phyloP scores from a whole-genome alignment of 2,329 filamentous ascomycete species.

The Trematosphaeria pertusa region DNA sequence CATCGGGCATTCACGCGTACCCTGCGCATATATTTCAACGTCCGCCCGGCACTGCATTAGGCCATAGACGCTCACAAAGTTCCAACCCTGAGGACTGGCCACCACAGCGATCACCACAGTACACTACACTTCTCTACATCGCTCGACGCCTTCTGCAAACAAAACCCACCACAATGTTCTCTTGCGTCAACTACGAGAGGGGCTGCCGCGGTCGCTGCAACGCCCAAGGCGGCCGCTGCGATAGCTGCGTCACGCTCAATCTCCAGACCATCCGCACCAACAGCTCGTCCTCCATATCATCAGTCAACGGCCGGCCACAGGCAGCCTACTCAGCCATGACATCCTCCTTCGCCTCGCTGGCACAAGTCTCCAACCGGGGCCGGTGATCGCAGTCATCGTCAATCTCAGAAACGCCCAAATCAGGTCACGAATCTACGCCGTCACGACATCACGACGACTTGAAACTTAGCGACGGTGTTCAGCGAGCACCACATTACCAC shows the following conservation, averaged over 20 bases:
- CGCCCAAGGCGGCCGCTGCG: constrained; percentile 44
- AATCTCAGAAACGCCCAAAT: too few relatives aligned
- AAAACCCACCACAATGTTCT: constrained; percentile 46
- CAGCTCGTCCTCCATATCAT: constrained; percentile 42
- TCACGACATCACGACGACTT: constrained; percentile 26
- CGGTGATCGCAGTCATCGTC: constrained; percentile 30
- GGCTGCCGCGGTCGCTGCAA: constrained; percentile 53
- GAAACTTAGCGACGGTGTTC: constrained; percentile 30
- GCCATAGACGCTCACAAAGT: background rate
- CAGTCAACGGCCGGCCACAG: constrained; percentile 28
- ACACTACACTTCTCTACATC: background rate
- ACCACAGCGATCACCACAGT: background rate
- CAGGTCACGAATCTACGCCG: constrained; percentile 8
- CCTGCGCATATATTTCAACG: constrained; percentile 35
- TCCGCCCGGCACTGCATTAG: constrained; percentile 2
- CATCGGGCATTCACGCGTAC: constrained; percentile 34
- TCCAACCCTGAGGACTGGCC: too few relatives aligned
- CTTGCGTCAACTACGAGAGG: constrained; percentile 53
- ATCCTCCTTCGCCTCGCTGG: constrained; percentile 49
- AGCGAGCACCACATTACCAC: constrained; percentile 13
- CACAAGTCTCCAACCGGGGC: constrained; percentile 33
- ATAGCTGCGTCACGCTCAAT: constrained; percentile 50
- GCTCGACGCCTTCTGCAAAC: constrained; percentile 2
- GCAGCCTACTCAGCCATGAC: constrained; percentile 50
- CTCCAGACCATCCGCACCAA: constrained; percentile 41